Conservation (phyloP, 352 stramenopile genomes). For the Globisporangium iwayamae region DNA sequence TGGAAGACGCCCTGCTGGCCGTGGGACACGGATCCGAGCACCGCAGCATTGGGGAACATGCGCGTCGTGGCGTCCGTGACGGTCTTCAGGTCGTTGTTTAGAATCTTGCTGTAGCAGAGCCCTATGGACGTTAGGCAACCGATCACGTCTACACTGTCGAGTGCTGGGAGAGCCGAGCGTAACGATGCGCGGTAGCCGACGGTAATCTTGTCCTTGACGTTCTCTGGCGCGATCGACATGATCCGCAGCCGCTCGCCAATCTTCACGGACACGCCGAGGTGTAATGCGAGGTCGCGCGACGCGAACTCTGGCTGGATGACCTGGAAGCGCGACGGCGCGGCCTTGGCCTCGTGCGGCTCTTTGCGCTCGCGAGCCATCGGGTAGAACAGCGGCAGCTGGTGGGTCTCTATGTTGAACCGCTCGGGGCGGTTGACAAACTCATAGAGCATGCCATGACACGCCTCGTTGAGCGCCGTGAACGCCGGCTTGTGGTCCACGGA, state of each 20-base stretch:
- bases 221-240: constrained; percentile 65
- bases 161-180: constrained; percentile 44
- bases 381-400: constrained; percentile 70
- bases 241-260: constrained; percentile 67
- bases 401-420: constrained; percentile 62
- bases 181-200: constrained; percentile 55
- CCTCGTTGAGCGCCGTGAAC: constrained; percentile 69
- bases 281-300: constrained; percentile 41
- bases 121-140: constrained; percentile 67
- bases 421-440: constrained; percentile 57
- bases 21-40: constrained; percentile 57
- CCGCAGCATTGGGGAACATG: constrained; percentile 49
- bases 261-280: constrained; percentile 50
- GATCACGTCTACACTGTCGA: constrained; percentile 57
- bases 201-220: constrained; percentile 43
- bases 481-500: constrained; percentile 71
- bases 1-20: constrained; percentile 72
- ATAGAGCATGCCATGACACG: constrained; percentile 66
- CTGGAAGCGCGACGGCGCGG: constrained; percentile 43
- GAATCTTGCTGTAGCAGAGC: constrained; percentile 62
- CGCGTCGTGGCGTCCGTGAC: constrained; percentile 50
- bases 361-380: constrained; percentile 51
- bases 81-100: constrained; percentile 60
- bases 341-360: constrained; percentile 18
- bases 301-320: constrained; percentile 70